A percentile compares a stretch with the other conserved stretches of the same genome.
phyloP scores from a whole-genome alignment of 1,284 basidiomycete species.

The Moesziomyces globuligerus region DNA sequence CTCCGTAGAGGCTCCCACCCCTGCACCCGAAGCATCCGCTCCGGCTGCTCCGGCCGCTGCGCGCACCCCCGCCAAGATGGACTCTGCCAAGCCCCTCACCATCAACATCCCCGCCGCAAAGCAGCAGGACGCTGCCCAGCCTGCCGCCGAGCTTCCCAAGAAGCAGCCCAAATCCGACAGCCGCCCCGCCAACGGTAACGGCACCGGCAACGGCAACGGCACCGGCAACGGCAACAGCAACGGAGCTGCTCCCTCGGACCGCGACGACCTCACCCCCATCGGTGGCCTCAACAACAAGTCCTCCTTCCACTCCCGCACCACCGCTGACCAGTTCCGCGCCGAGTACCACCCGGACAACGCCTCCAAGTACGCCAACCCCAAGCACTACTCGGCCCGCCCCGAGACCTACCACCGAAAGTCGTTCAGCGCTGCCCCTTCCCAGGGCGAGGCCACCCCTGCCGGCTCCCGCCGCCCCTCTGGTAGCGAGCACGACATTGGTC shows the following conservation, averaged over 20 bases:
- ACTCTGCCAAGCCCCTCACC: conserved; percentile 27
- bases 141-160: conserved; percentile 39
- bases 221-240: conserved; percentile 18
- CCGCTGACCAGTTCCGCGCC: conserved; percentile 33
- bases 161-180: conserved; percentile 38
- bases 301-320: conserved; percentile 59
- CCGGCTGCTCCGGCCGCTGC: conserved; percentile 6
- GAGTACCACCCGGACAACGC: conserved; percentile 53
- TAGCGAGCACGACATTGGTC: conserved; percentile 46
- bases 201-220: conserved; percentile 14
- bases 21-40: conserved; percentile 2
- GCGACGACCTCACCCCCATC: conserved; percentile 34
- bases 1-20: conserved; percentile 12
- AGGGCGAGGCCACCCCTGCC: conserved; percentile 28
- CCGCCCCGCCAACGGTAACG: conserved; percentile 9
- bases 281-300: conserved; percentile 19
- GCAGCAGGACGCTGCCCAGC: conserved; percentile 9
- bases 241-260: not conserved
- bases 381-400: conserved; percentile 59
- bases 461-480: conserved; percentile 32
- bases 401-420: conserved; percentile 59
- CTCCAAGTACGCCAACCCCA: conserved; percentile 55
- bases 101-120: conserved; percentile 45
- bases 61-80: conserved; percentile 14
- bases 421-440: conserved; percentile 33